A percentile compares a stretch with the other conserved stretches of the same genome.
Evolutionary conservation across 2,329 filamentous ascomycete genomes (phyloP).

Genomic region (Cyclaneusma minus): DNA sequence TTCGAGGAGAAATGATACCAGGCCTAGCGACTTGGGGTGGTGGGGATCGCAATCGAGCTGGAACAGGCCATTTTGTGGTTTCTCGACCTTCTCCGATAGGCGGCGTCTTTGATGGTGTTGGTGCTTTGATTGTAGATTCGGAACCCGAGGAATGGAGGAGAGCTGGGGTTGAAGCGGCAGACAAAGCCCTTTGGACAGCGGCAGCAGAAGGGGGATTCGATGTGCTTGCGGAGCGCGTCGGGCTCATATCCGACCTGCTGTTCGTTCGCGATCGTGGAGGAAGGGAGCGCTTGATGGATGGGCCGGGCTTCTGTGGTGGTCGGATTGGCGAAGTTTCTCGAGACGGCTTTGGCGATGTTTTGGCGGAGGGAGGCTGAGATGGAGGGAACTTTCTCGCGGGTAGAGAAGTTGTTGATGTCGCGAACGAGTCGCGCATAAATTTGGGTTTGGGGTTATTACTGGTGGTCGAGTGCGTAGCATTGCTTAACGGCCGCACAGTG

Average conservation of each 20-base stretch:
- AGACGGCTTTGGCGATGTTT: conserved; percentile 28
- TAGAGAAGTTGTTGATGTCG: conserved; percentile 9
- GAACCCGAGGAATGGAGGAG: conserved; percentile 43
- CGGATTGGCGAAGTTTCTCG: conserved; percentile 29
- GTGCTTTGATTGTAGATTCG: conserved; percentile 45
- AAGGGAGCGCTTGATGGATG: conserved; percentile 13
- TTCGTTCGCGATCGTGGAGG: conserved; percentile 45
- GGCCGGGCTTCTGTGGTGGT: conserved; percentile 12
- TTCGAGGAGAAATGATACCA: conserved; percentile 27
- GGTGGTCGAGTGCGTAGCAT: conserved; percentile 2
- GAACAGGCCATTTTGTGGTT: conserved; percentile 59
- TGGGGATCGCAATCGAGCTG: conserved; percentile 63
- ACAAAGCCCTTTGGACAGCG: conserved; percentile 50
- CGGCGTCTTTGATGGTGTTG: conserved; percentile 47
- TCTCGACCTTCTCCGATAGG: conserved; percentile 33
- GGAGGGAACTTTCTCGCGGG: conserved; percentile 12
- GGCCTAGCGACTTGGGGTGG: conserved; percentile 43
- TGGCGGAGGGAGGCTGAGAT: conserved; percentile 19
- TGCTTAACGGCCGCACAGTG: conserved; percentile 1
- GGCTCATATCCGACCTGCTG: conserved; percentile 48
- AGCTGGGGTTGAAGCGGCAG: conserved; percentile 51
- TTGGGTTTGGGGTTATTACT: conserved; percentile 4
- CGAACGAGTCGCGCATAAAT: conserved; percentile 10
- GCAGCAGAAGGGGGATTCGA: conserved; percentile 42
- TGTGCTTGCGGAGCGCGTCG: conserved; percentile 32